Evolutionary conservation across 2,329 filamentous ascomycete species (phyloP).

Genomic region (Domatiomyces globalis): DNA sequence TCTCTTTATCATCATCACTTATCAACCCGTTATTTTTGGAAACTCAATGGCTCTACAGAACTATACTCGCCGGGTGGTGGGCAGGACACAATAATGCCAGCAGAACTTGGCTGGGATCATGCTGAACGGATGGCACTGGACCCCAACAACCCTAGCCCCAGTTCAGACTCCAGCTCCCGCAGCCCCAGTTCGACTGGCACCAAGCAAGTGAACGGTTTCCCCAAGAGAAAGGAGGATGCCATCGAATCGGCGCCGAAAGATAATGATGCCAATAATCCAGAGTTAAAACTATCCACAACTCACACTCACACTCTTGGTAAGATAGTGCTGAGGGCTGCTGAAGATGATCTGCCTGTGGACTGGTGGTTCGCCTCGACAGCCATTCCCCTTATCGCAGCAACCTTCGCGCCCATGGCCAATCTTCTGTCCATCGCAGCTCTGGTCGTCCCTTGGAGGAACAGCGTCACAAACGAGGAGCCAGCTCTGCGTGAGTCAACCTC

Average conservation of each 20-base stretch:
- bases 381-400: conserved; percentile 67
- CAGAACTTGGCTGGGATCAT: conserved; percentile 9
- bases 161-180: not conserved
- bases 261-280: not conserved
- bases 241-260: not conserved
- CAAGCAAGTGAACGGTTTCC: not conserved
- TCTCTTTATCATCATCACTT: not conserved
- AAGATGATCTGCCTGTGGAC: conserved; percentile 29
- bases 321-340: conserved; percentile 26
- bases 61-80: not conserved
- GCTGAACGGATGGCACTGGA: conserved; percentile 10
- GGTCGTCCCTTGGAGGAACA: conserved; percentile 60
- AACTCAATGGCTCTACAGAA: not conserved
- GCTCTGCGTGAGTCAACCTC: conserved; percentile 36
- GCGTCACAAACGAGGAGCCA: conserved; percentile 31
- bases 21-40: not conserved
- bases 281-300: not conserved
- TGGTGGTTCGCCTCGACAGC: conserved; percentile 40
- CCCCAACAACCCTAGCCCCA: not conserved
- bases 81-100: not conserved
- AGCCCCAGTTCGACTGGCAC: conserved; percentile 4
- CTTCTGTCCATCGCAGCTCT: conserved; percentile 76
- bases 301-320: conserved; percentile 9
- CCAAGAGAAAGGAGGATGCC: not conserved
- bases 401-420: conserved; percentile 73